These are phyloP conservation scores for Amaranthus cruentus DNA, from an alignment of 148 eudicot species.

Conservation along the genomic window DNA sequence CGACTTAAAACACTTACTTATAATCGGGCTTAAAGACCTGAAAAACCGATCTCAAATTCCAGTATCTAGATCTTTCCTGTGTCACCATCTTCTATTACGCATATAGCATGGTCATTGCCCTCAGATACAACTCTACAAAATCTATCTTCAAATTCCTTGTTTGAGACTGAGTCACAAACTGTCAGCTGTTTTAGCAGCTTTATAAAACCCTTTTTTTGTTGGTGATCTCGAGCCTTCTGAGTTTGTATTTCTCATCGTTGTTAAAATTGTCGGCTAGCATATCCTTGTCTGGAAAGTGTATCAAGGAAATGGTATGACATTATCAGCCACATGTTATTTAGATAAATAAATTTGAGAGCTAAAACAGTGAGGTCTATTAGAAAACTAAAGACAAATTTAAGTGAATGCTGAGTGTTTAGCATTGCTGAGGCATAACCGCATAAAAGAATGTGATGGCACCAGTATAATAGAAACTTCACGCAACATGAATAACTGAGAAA, in stretches of 20 bases:
- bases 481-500: too few species aligned
- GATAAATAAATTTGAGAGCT: too few species aligned
- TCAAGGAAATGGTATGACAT: too few species aligned
- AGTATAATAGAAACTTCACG: too few species aligned
- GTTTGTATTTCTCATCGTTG: constrained; percentile 22
- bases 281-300: constrained; percentile 6
- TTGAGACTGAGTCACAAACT: constrained; percentile 64
- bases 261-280: constrained; percentile 18
- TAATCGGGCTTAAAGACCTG: too few species aligned
- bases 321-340: too few species aligned
- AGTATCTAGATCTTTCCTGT: constrained; percentile 65
- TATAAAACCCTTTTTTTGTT: constrained; percentile 77
- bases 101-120: constrained; percentile 67
- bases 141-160: constrained; percentile 53
- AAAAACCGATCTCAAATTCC: constrained; percentile 26
- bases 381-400: too few species aligned
- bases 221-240: constrained; percentile 59
- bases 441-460: too few species aligned
- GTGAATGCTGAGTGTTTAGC: too few species aligned
- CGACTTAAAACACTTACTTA: too few species aligned
- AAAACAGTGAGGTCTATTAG: too few species aligned
- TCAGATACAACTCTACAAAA: constrained; percentile 49
- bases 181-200: constrained; percentile 77
- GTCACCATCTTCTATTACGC: constrained; percentile 66
- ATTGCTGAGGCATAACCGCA: too few species aligned